Evolutionary conservation across 2,329 filamentous ascomycete genomes (phyloP).

Genomic region (Eutypella sp.): DNA sequence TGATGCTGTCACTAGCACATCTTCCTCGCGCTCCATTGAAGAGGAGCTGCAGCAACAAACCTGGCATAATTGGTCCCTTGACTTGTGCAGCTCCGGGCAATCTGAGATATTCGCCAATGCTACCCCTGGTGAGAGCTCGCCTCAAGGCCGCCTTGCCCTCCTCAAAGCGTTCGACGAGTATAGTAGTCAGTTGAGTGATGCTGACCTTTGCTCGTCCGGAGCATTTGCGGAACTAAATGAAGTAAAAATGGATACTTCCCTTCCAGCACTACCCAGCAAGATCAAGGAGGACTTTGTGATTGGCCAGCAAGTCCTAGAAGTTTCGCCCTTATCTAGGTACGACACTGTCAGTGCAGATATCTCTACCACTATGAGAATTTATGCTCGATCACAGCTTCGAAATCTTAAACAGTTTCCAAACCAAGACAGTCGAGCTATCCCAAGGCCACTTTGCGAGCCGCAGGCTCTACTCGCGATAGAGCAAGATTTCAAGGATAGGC

Average conservation of each 20-base stretch:
- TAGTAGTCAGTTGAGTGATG: constrained; percentile 57
- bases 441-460: constrained; percentile 14
- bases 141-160: constrained; percentile 22
- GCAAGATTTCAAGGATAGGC: constrained; percentile 26
- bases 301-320: constrained; percentile 45
- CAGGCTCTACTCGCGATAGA: constrained; percentile 28
- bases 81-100: constrained; percentile 53
- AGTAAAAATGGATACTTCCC: constrained; percentile 54
- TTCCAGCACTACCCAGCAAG: constrained; percentile 49
- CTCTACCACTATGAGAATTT: constrained; percentile 27
- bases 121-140: constrained; percentile 2
- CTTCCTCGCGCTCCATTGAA: constrained; percentile 41
- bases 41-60: constrained; percentile 60
- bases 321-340: constrained; percentile 30
- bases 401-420: not conserved
- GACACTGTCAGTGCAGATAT: constrained; percentile 26
- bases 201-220: constrained; percentile 54
- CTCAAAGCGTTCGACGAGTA: constrained; percentile 51
- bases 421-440: not conserved
- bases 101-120: constrained; percentile 30
- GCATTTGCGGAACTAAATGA: constrained; percentile 38
- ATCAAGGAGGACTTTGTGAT: constrained; percentile 46
- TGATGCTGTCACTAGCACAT: constrained; percentile 44
- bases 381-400: constrained; percentile 22
- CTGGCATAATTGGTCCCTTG: constrained; percentile 64